Evolutionary conservation across 768 basidiomycete species (phyloP).

Genomic region (Serendipita indica): DNA sequence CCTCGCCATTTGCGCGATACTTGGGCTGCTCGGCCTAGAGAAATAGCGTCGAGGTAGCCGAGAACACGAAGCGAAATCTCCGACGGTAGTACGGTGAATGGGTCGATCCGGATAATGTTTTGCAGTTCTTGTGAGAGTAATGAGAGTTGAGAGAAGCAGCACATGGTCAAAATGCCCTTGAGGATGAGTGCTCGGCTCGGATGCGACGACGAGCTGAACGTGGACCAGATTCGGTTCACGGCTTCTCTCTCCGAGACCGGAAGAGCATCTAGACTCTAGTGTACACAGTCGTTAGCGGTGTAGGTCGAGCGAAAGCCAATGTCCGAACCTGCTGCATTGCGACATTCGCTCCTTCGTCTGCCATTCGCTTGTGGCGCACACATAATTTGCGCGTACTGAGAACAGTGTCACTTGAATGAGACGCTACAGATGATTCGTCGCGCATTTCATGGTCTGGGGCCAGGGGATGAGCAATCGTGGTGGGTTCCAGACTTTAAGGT

Average conservation of each 20-base stretch:
- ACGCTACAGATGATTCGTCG: background rate
- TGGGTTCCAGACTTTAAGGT: background rate
- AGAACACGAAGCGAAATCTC: conserved; percentile 82
- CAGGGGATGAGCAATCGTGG: background rate
- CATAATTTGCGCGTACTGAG: conserved; percentile 59
- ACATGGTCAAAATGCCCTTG: conserved; percentile 95
- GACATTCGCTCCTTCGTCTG: conserved; percentile 84
- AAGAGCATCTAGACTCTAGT: conserved; percentile 69
- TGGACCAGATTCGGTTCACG: conserved; percentile 89
- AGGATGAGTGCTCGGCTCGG: conserved; percentile 85
- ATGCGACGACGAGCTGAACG: conserved; percentile 88
- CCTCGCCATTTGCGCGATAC: conserved; percentile 71
- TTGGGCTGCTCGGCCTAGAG: conserved; percentile 85
- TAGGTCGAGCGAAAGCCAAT: conserved; percentile 19
- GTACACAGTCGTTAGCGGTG: background rate
- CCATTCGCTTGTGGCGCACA: conserved; percentile 89
- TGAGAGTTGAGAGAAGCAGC: conserved; percentile 95
- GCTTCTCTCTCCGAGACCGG: conserved; percentile 73
- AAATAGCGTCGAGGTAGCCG: conserved; percentile 78
- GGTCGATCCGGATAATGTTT: conserved; percentile 90
- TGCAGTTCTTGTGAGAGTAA: conserved; percentile 85
- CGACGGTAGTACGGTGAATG: conserved; percentile 77
- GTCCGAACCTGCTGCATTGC: conserved; percentile 90
- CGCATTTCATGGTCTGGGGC: conserved; percentile 5
- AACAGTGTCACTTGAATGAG: background rate